A percentile compares a stretch with the other conserved stretches of the same genome.
Conservation (phyloP, 192 early-diverging fungal species). For the Pilobolus umbonatus region DNA sequence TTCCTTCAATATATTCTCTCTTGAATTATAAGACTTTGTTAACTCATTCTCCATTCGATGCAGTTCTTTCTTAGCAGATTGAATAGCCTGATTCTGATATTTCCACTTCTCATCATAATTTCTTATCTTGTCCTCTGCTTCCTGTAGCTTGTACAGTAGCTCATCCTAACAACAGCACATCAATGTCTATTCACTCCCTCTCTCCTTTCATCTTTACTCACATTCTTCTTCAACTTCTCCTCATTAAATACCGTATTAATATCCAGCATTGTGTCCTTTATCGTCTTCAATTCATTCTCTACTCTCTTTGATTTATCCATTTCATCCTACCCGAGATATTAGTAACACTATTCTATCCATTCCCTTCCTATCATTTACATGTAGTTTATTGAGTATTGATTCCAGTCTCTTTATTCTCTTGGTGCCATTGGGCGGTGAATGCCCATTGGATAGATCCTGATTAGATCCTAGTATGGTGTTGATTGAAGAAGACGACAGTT, state of each 20-base stretch:
- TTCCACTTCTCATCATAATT: slow-evolving; percentile 22
- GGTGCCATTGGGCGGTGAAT: background rate
- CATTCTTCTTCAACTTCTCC: slow-evolving; percentile 19
- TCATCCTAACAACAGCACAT: slow-evolving; percentile 1
- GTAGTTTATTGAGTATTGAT: slow-evolving; percentile 11
- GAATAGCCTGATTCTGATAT: slow-evolving; percentile 20
- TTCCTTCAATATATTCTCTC: background rate
- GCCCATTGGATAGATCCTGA: background rate
- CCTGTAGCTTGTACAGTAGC: slow-evolving; percentile 8
- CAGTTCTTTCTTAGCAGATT: slow-evolving; percentile 19
- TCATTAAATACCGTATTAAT: slow-evolving; percentile 14
- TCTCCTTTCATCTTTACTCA: no score
- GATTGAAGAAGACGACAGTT: slow-evolving; percentile 12
- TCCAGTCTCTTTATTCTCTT: slow-evolving; percentile 6
- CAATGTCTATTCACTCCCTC: background rate
- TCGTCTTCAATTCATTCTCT: slow-evolving; percentile 20
- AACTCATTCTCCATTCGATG: slow-evolving; percentile 2
- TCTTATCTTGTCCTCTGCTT: slow-evolving; percentile 8
- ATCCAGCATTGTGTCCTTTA: slow-evolving; percentile 17
- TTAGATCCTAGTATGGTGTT: no score
- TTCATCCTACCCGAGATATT: slow-evolving; percentile 13
- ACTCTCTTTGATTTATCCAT: slow-evolving; percentile 17
- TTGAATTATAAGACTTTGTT: background rate
- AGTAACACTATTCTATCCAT: no score
- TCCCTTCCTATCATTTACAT: slow-evolving; percentile 18